phyloP scores from a whole-genome alignment of 257 asterid genomes.

The Solanum infundibuliforme region DNA sequence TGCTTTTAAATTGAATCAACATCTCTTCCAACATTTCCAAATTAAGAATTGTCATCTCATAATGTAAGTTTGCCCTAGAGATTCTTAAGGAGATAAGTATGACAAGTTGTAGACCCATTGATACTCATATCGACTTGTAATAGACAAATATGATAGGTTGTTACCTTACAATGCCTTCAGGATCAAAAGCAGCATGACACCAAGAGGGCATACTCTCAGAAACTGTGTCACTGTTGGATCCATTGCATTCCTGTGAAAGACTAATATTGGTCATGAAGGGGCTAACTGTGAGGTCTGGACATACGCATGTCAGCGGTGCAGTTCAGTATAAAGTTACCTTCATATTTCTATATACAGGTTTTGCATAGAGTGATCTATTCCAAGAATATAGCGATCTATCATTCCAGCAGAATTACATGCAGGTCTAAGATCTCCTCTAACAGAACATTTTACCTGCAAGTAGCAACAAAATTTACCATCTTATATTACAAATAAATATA shows the following conservation, averaged over 20 bases:
- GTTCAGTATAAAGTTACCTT: constrained; percentile 32
- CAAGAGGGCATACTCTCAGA: constrained; percentile 47
- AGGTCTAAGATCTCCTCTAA: constrained; percentile 74
- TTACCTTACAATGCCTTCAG: constrained; percentile 85
- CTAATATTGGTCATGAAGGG: neutral
- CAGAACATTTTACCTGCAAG: constrained; percentile 67
- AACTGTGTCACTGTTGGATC: constrained; percentile 30
- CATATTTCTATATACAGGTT: constrained; percentile 68
- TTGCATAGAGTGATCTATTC: constrained; percentile 56
- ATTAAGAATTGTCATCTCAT: neutral
- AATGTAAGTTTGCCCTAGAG: neutral
- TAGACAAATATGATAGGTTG: neutral
- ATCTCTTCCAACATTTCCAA: neutral
- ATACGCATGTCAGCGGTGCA: neutral
- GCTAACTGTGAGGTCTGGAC: neutral
- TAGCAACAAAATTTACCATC: neutral
- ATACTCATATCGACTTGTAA: neutral
- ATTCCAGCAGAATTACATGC: constrained; percentile 86
- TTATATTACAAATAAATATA: neutral
- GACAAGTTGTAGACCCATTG: neutral
- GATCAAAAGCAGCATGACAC: constrained; percentile 83
- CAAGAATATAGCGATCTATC: constrained; percentile 70
- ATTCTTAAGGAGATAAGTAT: neutral
- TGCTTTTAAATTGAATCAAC: neutral
- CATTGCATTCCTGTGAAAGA: constrained; percentile 49